These are phyloP conservation scores for Beauveria sp. DNA, from an alignment of 2,329 filamentous ascomycete species.

Conservation along the genomic window DNA sequence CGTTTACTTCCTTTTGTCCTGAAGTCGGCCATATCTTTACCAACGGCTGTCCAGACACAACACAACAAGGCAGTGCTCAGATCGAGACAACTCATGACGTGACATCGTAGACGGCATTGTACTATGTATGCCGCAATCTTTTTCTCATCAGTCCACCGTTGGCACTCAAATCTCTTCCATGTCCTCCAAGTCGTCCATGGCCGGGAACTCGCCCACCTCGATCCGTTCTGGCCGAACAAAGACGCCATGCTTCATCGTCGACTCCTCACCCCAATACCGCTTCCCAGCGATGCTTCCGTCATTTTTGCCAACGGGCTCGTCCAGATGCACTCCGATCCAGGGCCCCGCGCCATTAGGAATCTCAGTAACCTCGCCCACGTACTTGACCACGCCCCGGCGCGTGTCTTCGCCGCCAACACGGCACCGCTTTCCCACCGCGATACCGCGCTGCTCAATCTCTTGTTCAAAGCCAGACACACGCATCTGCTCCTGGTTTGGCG, in stretches of 20 bases:
- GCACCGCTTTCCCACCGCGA: constrained; percentile 55
- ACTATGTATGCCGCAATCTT: not conserved
- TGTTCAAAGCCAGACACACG: constrained; percentile 60
- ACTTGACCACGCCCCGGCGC: constrained; percentile 62
- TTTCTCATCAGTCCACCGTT: not conserved
- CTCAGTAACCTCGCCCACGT: constrained; percentile 66
- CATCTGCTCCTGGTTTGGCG: constrained; percentile 64
- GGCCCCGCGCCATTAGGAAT: constrained; percentile 57
- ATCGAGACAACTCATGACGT: not conserved
- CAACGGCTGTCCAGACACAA: no score
- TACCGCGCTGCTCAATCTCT: constrained; percentile 64
- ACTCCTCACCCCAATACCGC: constrained; percentile 62
- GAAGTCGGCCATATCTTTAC: no score
- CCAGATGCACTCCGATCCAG: constrained; percentile 69
- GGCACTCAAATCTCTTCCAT: constrained; percentile 60
- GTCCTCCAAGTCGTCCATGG: constrained; percentile 66
- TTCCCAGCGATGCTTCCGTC: constrained; percentile 63
- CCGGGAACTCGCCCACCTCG: constrained; percentile 66
- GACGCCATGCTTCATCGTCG: constrained; percentile 62
- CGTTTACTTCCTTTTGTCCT: no score
- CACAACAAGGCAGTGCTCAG: not conserved
- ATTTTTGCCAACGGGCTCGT: constrained; percentile 78
- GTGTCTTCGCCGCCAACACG: constrained; percentile 60
- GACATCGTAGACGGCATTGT: not conserved
- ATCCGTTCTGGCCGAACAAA: constrained; percentile 74